Evolutionary conservation across 1,284 basidiomycete species (phyloP).

Genomic region (Papiliotrema fonsecae): DNA sequence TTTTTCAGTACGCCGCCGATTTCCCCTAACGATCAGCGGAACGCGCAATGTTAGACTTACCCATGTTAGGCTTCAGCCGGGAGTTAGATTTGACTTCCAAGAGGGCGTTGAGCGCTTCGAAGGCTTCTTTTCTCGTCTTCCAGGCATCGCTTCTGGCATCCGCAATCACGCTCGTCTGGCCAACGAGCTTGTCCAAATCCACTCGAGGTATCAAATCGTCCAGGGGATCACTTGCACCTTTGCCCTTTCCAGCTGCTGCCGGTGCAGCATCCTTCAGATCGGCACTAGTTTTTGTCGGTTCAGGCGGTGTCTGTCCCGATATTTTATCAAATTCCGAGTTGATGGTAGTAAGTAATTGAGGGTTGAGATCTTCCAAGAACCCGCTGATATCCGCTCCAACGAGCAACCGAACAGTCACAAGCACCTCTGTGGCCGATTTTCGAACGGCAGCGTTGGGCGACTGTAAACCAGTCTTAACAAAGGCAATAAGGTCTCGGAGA

Average conservation of each 20-base stretch:
- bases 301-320: conserved; percentile 71
- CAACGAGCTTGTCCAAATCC: conserved; percentile 82
- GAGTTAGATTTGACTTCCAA: conserved; percentile 88
- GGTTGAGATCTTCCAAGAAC: conserved; percentile 89
- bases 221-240: conserved; percentile 62
- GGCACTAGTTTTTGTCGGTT: conserved; percentile 68
- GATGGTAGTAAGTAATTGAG: conserved; percentile 88
- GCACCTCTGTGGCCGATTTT: conserved; percentile 87
- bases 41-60: conserved; percentile 50
- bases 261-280: conserved; percentile 60
- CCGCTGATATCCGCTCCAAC: conserved; percentile 88
- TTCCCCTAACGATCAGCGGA: conserved; percentile 59
- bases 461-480: conserved; percentile 78
- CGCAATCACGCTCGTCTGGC: conserved; percentile 73
- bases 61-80: conserved; percentile 84
- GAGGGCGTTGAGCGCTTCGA: conserved; percentile 77
- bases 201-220: conserved; percentile 95
- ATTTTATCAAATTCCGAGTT: conserved; percentile 90
- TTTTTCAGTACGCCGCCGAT: conserved; percentile 83
- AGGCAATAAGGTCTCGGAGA: conserved; percentile 80
- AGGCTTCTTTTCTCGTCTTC: conserved; percentile 94
- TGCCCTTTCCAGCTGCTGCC: conserved; percentile 47
- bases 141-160: conserved; percentile 88
- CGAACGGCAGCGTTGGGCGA: conserved; percentile 94
- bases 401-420: conserved; percentile 88